Base-by-base conservation (phyloP, 495 filamentous ascomycete genomes). In the Bathelium albidoporum region DNA sequence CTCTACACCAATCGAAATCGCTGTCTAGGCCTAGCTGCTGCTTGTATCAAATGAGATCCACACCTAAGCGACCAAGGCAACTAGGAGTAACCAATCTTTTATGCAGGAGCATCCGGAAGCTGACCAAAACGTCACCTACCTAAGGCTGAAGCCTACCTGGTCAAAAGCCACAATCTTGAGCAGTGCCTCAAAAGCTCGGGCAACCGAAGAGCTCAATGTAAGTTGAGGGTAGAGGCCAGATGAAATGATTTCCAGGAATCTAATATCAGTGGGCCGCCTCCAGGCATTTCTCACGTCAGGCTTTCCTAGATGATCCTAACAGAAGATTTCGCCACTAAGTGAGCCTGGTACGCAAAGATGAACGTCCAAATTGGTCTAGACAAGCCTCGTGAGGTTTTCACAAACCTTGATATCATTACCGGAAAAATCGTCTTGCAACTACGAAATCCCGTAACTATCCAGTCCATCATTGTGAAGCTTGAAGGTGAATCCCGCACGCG, bases 401-500 rank as follows among this genome's bases (percentile, higher is more conserved):
- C 94, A 63, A 97, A 97, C 69, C 82, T 96, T 61, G 94, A 98
- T 74, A 77, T 85, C 64, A 81, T 98, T 31, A 82, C 80, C 1
- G 87, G 87, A 26, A 82, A 74, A 59, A 82, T 96, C 24, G 71
- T 91, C 14, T 74, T 98, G 59, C 73, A 76, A 20, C 78, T 91
- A 7, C 73, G 72, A 11, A 84, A 82, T 29, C 82, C 85, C 61
- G 83, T 89, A 63, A 82, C 83, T 31, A 80, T 98, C 55, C 82
- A 86, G 31, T 83, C 84, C 14, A 88, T 98, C 60, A 82, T 91
- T 45, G 93, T 96, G 66, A 98, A 98, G 77, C 82, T 98, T 39
- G 93, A 98, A 72, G 94, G 92, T 61, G 91, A 95, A 73, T 89
- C 87, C 67, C 80, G 81, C 58, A 91, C 90, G 22, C 81, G 83